These are phyloP conservation scores for Podila horticola DNA, from an alignment of 192 early-diverging fungal genomes.

Conservation along the genomic window DNA sequence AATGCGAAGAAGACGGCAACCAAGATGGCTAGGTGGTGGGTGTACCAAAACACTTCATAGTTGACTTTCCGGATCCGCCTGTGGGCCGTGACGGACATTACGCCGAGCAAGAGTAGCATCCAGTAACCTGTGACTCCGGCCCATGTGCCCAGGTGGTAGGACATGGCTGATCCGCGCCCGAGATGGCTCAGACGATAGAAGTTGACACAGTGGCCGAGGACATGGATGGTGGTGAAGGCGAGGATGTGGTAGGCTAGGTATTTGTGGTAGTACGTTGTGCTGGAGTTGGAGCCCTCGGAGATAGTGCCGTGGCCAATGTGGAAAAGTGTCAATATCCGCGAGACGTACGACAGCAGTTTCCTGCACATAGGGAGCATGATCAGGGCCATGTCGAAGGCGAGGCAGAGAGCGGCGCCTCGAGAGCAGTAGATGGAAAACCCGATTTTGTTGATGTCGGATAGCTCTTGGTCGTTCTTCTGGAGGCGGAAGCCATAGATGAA, in stretches of 20 bases:
- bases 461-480: constrained; percentile 59
- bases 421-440: constrained; percentile 62
- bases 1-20: constrained; percentile 70
- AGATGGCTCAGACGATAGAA: constrained; percentile 55
- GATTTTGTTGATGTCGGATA: constrained; percentile 61
- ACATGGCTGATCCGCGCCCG: constrained; percentile 28
- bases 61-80: constrained; percentile 60
- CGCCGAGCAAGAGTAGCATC: constrained; percentile 68
- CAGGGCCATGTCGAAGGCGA: constrained; percentile 62
- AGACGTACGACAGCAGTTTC: constrained; percentile 43
- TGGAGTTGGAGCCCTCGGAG: constrained; percentile 39
- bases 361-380: constrained; percentile 67
- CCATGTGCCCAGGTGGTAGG: constrained; percentile 54
- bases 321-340: constrained; percentile 18
- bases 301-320: constrained; percentile 34
- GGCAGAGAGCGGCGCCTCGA: constrained; percentile 65
- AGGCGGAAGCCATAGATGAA: constrained; percentile 63
- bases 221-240: constrained; percentile 69
- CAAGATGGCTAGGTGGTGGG: constrained; percentile 78
- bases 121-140: constrained; percentile 74
- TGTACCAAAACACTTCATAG: constrained; percentile 84
- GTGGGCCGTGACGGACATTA: constrained; percentile 73
- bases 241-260: constrained; percentile 66
- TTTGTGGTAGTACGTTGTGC: constrained; percentile 30
- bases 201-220: constrained; percentile 67